Conservation (phyloP, 371 early-diverging fungal genomes). For the Dentiscutata heterogama region DNA sequence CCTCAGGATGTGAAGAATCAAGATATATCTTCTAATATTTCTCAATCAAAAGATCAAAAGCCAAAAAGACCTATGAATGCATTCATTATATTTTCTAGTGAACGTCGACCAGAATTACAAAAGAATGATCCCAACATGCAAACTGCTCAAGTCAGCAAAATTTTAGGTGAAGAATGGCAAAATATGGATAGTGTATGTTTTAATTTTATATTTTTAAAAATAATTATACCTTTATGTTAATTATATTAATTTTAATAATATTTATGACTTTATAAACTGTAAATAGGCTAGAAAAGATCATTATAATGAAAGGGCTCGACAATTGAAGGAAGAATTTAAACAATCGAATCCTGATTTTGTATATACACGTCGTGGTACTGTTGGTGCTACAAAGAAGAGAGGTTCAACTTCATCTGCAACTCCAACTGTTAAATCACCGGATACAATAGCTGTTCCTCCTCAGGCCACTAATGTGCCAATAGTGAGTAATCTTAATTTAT, state of each 20-base stretch:
- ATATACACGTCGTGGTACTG: slow-evolving; percentile 57
- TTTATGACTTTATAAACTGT: background rate
- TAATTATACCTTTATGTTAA: background rate
- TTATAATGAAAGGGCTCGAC: slow-evolving; percentile 59
- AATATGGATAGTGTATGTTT: slow-evolving; percentile 52
- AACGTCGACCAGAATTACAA: slow-evolving; percentile 67
- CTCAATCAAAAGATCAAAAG: slow-evolving; percentile 9
- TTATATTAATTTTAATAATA: background rate
- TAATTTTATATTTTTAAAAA: background rate
- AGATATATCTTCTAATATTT: background rate
- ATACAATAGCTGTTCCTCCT: slow-evolving; percentile 23
- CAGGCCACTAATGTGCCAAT: background rate
- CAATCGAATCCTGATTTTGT: slow-evolving; percentile 59
- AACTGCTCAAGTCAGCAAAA: slow-evolving; percentile 66
- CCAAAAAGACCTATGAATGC: slow-evolving; percentile 38
- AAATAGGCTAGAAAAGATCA: slow-evolving; percentile 51
- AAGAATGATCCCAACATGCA: slow-evolving; percentile 60
- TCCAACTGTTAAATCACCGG: background rate
- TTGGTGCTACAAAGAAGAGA: slow-evolving; percentile 47
- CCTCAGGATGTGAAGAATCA: background rate
- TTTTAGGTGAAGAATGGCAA: slow-evolving; percentile 69
- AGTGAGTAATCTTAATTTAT: background rate
- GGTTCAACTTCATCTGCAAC: background rate
- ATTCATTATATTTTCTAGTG: slow-evolving; percentile 50
- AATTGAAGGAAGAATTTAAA: slow-evolving; percentile 64